Percentiles rank a stretch among this genome's conserved stretches.
Evolutionary conservation across 768 basidiomycete genomes (phyloP).

Genomic region (Suillus occidentalis): DNA sequence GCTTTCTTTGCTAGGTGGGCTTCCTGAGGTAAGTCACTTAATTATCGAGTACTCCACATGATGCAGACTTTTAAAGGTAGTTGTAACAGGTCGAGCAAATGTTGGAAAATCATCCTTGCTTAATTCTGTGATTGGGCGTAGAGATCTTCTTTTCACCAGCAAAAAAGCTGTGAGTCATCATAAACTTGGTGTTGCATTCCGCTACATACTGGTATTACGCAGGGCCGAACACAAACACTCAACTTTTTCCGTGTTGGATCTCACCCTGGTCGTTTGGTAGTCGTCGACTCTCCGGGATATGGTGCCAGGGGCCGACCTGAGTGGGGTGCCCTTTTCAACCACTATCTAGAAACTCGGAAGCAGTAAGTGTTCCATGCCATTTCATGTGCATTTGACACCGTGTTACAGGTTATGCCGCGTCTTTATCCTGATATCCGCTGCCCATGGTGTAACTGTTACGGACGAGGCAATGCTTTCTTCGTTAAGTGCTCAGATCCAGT

Average conservation of each 20-base stretch:
- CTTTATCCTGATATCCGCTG: constrained; percentile 69
- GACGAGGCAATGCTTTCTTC: constrained; percentile 64
- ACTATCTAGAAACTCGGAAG: constrained; percentile 59
- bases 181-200: neutral
- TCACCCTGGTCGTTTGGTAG: constrained; percentile 49
- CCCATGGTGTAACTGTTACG: constrained; percentile 55
- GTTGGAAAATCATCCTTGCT: constrained; percentile 75
- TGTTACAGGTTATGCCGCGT: constrained; percentile 60
- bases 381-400: neutral
- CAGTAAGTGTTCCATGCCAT: constrained; percentile 44
- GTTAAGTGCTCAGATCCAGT: constrained; percentile 37
- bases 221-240: constrained; percentile 73
- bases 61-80: neutral
- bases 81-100: constrained; percentile 65
- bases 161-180: constrained; percentile 61
- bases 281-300: constrained; percentile 84
- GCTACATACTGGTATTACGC: neutral
- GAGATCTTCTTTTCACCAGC: constrained; percentile 57
- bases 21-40: constrained; percentile 30
- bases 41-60: neutral
- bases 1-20: constrained; percentile 16
- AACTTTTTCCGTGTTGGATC: constrained; percentile 75
- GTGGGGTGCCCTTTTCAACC: constrained; percentile 72
- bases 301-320: constrained; percentile 70
- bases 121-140: constrained; percentile 65